These are phyloP conservation scores for Cochlearia excelsa DNA, from an alignment of 345 rosid species.

Conservation along the genomic window DNA sequence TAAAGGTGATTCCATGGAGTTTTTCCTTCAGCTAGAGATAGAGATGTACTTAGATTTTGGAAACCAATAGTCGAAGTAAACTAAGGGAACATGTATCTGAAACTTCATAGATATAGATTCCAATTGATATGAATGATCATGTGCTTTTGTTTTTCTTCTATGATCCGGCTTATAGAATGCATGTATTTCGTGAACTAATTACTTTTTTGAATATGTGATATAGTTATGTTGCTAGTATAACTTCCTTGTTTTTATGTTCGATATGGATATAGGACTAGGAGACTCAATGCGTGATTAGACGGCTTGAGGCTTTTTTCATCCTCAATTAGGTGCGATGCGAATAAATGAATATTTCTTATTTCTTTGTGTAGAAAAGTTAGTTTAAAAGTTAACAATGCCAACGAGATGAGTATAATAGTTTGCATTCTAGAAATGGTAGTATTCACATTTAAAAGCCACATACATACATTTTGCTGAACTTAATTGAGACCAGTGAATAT, in stretches of 20 bases:
- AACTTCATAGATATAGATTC: neutral
- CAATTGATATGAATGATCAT: slow-evolving; percentile 5
- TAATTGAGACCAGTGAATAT: neutral
- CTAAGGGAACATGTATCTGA: slow-evolving; percentile 7
- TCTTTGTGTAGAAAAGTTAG: neutral
- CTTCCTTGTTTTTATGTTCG: slow-evolving; percentile 23
- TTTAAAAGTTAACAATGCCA: slow-evolving; percentile 14
- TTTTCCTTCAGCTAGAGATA: slow-evolving; percentile 1
- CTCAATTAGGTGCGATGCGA: slow-evolving; percentile 33
- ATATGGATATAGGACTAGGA: slow-evolving; percentile 19
- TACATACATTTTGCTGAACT: slow-evolving; percentile 1
- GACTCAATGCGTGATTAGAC: slow-evolving; percentile 33
- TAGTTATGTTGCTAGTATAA: slow-evolving; percentile 24
- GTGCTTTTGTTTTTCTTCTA: neutral
- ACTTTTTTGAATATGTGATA: neutral
- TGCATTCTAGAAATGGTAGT: slow-evolving; percentile 12
- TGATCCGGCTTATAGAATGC: slow-evolving; percentile 7
- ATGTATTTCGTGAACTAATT: slow-evolving; percentile 1
- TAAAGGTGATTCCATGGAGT: slow-evolving; percentile 17
- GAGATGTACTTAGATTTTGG: neutral
- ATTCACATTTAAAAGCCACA: neutral
- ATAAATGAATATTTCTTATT: too few species aligned
- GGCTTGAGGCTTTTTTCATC: slow-evolving; percentile 33
- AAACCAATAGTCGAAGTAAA: neutral
- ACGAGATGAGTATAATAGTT: neutral